Conservation (phyloP, 495 filamentous ascomycete species). For the Copromyces sp. region DNA sequence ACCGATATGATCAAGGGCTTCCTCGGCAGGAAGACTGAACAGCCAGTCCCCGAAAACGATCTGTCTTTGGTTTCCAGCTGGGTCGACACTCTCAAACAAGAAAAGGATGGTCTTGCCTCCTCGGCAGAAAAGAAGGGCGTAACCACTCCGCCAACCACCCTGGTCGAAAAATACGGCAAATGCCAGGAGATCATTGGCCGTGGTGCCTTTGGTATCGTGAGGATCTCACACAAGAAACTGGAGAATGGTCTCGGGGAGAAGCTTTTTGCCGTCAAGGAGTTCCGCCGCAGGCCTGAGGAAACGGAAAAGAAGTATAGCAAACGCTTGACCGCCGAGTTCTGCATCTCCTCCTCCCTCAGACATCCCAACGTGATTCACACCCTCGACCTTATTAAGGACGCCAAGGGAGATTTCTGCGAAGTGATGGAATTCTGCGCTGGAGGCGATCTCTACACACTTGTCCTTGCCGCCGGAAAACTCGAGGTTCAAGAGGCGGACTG, state of each 20-base stretch:
- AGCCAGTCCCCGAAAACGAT: constrained; percentile 59
- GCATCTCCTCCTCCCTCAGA: constrained; percentile 90
- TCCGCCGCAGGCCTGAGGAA: constrained; percentile 87
- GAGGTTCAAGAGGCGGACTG: constrained; percentile 93
- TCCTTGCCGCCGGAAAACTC: constrained; percentile 84
- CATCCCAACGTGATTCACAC: constrained; percentile 99
- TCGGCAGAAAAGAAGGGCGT: constrained; percentile 60
- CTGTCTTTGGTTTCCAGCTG: constrained; percentile 89
- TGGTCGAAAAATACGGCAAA: constrained; percentile 97
- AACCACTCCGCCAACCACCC: constrained; percentile 63
- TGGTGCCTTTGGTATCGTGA: constrained; percentile 92
- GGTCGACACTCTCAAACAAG: constrained; percentile 86
- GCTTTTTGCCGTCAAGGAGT: constrained; percentile 96
- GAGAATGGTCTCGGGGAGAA: constrained; percentile 77
- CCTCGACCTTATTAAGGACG: constrained; percentile 85
- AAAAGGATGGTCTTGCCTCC: constrained; percentile 58
- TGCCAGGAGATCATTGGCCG: constrained; percentile 98
- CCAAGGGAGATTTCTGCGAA: constrained; percentile 97
- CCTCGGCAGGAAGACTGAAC: constrained; percentile 66
- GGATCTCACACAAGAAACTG: constrained; percentile 94
- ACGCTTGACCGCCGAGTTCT: constrained; percentile 95
- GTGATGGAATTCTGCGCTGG: constrained; percentile 99
- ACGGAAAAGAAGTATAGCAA: constrained; percentile 96
- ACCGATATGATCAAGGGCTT: constrained; percentile 83
- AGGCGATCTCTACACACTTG: constrained; percentile 90